Conservation (phyloP, 2,329 filamentous ascomycete species). For the Neofusicoccum sp. region DNA sequence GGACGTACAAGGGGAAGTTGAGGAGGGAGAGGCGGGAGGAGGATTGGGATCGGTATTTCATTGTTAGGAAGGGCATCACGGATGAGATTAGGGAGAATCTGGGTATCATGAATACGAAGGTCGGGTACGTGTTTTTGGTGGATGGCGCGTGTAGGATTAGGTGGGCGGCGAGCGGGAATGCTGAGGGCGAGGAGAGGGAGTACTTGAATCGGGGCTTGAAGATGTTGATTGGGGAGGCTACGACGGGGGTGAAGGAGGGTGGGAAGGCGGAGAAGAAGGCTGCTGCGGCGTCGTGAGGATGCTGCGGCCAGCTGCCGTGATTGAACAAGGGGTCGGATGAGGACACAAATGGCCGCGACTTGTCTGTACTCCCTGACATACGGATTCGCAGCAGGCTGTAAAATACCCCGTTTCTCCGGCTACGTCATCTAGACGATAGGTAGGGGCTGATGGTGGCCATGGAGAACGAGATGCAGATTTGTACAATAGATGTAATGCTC, state of each 20-base stretch:
- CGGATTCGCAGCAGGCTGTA: not conserved
- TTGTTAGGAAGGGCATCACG: conserved; percentile 57
- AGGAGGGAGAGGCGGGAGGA: conserved; percentile 47
- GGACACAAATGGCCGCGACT: no score
- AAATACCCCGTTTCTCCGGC: not conserved
- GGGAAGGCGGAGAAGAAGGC: conserved; percentile 15
- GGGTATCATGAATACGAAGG: conserved; percentile 79
- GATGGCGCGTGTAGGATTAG: conserved; percentile 85
- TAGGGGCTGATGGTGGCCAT: not conserved
- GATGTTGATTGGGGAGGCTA: conserved; percentile 59
- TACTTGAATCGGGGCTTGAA: conserved; percentile 64
- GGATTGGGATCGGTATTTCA: conserved; percentile 59
- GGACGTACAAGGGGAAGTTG: conserved; percentile 53
- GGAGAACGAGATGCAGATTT: conserved; percentile 16
- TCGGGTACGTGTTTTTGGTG: conserved; percentile 90
- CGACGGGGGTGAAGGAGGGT: conserved; percentile 24
- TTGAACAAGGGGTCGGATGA: no score
- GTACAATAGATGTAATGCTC: conserved; percentile 27
- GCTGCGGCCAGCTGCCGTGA: no score
- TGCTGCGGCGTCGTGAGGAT: not conserved
- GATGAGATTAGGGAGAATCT: conserved; percentile 59
- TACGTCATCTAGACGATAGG: not conserved
- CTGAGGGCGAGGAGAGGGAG: conserved; percentile 64
- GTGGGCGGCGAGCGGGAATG: conserved; percentile 82
- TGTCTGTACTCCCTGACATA: not conserved